These are phyloP conservation scores for Diospyros kaki DNA, from an alignment of 148 eudicot genomes.

Conservation along the genomic window DNA sequence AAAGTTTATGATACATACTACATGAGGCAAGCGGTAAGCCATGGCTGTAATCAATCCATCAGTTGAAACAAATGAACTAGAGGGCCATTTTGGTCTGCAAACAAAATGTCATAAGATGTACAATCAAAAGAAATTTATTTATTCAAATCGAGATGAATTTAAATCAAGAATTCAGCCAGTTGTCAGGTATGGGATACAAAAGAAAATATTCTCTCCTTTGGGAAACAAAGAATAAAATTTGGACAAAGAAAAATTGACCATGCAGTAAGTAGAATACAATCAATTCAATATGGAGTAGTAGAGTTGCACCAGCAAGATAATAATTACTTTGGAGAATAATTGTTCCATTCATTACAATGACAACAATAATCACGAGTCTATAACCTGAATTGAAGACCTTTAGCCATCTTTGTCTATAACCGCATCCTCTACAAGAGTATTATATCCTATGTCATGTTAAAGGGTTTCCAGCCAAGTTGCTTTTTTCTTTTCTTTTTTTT, in stretches of 20 bases:
- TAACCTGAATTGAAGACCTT: too few relatives aligned
- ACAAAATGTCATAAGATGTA: constrained; percentile 1
- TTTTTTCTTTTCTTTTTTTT: too few relatives aligned
- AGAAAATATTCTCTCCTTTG: neutral
- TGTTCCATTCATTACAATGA: neutral
- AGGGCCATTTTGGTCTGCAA: constrained; percentile 98
- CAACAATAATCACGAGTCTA: too few relatives aligned
- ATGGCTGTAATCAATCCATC: constrained; percentile 96
- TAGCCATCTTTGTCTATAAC: too few relatives aligned
- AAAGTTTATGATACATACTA: constrained; percentile 46
- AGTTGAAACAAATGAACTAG: constrained; percentile 84
- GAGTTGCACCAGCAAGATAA: neutral
- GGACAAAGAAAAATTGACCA: neutral
- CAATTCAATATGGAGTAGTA: neutral
- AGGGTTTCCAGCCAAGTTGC: too few relatives aligned
- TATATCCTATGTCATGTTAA: too few relatives aligned
- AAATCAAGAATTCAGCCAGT: neutral
- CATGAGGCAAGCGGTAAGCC: constrained; percentile 99
- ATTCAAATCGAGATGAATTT: neutral
- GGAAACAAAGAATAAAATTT: neutral
- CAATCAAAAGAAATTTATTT: neutral
- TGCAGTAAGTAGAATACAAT: neutral
- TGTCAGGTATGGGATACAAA: neutral
- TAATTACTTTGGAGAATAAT: neutral
- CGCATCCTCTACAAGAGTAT: too few relatives aligned